These are phyloP conservation scores for Ceratocystis albifundus DNA, from an alignment of 2,329 filamentous ascomycete species.

Conservation along the genomic window DNA sequence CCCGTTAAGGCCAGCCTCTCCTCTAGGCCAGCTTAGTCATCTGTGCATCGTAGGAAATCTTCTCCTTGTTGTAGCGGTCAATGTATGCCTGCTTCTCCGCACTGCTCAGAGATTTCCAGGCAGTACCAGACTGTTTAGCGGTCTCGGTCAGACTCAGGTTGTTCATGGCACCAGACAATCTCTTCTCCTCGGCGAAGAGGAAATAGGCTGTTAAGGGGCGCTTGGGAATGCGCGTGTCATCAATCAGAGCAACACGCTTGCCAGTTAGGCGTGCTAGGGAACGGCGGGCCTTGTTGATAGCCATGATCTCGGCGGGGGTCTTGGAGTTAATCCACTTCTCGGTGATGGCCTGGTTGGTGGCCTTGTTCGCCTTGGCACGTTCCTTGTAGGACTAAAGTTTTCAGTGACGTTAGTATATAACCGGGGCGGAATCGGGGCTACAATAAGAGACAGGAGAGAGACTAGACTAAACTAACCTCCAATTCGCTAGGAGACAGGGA, in stretches of 20 bases:
- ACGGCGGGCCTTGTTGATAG: conserved; percentile 40
- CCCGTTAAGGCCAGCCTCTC: no score
- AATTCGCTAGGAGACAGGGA: conserved; percentile 33
- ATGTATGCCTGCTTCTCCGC: conserved; percentile 34
- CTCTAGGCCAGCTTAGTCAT: conserved; percentile 4
- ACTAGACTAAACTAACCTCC: conserved; percentile 33
- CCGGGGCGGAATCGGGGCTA: neutral
- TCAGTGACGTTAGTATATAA: neutral
- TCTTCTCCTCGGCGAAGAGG: conserved; percentile 34
- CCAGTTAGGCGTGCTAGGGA: conserved; percentile 32
- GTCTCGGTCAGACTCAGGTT: conserved; percentile 23
- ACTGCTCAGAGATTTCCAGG: conserved; percentile 37
- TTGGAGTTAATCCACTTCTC: conserved; percentile 41
- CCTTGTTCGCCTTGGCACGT: conserved; percentile 33
- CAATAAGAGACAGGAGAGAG: neutral
- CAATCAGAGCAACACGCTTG: conserved; percentile 29
- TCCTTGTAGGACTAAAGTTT: conserved; percentile 31
- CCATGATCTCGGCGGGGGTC: conserved; percentile 32
- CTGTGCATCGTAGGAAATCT: neutral
- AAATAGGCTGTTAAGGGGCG: conserved; percentile 29
- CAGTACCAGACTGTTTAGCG: conserved; percentile 27
- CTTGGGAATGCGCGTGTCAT: conserved; percentile 41
- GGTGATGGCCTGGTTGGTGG: conserved; percentile 32
- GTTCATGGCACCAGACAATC: conserved; percentile 28
- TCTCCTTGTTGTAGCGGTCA: conserved; percentile 2